Evolutionary conservation across 2,329 filamentous ascomycete species (phyloP).

Genomic region (Thelonectria rubi): DNA sequence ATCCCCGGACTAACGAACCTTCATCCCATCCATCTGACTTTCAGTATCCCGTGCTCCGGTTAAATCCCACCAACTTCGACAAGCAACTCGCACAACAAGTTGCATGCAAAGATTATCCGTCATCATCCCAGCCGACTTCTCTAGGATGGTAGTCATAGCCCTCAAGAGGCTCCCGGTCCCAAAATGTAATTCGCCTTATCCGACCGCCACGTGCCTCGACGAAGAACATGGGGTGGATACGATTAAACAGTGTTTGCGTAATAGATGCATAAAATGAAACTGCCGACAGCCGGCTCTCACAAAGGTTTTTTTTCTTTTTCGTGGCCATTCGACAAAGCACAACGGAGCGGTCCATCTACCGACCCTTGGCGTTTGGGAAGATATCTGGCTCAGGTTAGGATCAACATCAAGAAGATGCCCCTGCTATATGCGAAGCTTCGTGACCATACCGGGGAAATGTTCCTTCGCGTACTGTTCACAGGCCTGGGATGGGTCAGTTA

Average conservation of each 20-base stretch:
- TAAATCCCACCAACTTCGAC: conserved; percentile 21
- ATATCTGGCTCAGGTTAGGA: conserved; percentile 50
- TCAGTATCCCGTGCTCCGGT: conserved; percentile 19
- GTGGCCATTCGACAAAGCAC: conserved; percentile 8
- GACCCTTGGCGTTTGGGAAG: conserved; percentile 50
- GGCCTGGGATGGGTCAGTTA: conserved; percentile 45
- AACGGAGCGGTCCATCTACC: conserved; percentile 38
- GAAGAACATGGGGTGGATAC: conserved; percentile 27
- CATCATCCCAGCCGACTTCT: conserved; percentile 30
- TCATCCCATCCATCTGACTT: conserved; percentile 7
- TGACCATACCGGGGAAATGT: conserved; percentile 73
- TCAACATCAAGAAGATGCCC: conserved; percentile 30
- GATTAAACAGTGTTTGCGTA: conserved; percentile 40
- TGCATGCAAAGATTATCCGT: conserved; percentile 26
- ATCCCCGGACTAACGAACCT: conserved; percentile 21
- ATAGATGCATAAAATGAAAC: conserved; percentile 28
- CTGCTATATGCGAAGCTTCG: conserved; percentile 38
- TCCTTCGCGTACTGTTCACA: conserved; percentile 91
- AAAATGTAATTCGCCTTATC: conserved; percentile 28
- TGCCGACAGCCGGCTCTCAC: conserved; percentile 32
- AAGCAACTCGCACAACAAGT: conserved; percentile 14
- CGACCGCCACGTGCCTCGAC: conserved; percentile 29
- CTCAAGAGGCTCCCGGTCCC: conserved; percentile 31
- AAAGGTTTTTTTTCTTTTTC: conserved; percentile 32
- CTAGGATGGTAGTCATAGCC: conserved; percentile 24